Evolutionary conservation across 176 grass and related monocot species (phyloP).

Genomic region (Musa itinerans): DNA sequence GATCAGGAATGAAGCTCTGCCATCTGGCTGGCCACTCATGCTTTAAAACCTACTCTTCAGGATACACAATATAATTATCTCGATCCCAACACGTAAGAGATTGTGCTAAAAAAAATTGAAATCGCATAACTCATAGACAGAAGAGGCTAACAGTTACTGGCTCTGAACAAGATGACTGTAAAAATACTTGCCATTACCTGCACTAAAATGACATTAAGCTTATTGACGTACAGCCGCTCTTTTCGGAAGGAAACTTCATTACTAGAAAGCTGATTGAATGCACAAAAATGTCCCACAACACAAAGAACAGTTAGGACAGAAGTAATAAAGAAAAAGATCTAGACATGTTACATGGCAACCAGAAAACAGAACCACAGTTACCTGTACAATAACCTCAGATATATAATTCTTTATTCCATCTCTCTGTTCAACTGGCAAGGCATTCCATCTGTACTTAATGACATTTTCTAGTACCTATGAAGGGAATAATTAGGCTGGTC

Average conservation of each 20-base stretch:
- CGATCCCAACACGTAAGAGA: too few relatives aligned
- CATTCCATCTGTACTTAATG: slow-evolving; percentile 99
- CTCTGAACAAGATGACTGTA: too few relatives aligned
- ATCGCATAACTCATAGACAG: too few relatives aligned
- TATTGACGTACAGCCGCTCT: slow-evolving; percentile 97
- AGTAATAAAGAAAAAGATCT: too few relatives aligned
- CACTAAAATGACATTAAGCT: slow-evolving; percentile 97
- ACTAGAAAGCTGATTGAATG: slow-evolving; percentile 63
- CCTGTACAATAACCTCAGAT: slow-evolving; percentile 97
- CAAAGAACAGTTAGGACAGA: background rate
- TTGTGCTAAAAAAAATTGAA: too few relatives aligned
- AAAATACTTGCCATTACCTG: slow-evolving; percentile 42
- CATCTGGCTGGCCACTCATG: slow-evolving; percentile 96
- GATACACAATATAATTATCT: background rate
- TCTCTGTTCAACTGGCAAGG: slow-evolving; percentile 76
- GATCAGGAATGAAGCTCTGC: slow-evolving; percentile 91
- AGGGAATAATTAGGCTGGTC: slow-evolving; percentile 16
- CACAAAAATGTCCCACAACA: background rate
- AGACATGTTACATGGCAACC: too few relatives aligned
- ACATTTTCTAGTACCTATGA: slow-evolving; percentile 95
- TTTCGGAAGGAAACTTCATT: slow-evolving; percentile 77
- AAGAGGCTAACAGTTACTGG: too few relatives aligned
- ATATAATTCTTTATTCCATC: slow-evolving; percentile 99
- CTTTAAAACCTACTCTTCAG: slow-evolving; percentile 62
- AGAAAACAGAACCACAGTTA: slow-evolving; percentile 17